These are phyloP conservation scores for Solidago caesia DNA, from an alignment of 129 eudicot genomes.

Conservation along the genomic window DNA sequence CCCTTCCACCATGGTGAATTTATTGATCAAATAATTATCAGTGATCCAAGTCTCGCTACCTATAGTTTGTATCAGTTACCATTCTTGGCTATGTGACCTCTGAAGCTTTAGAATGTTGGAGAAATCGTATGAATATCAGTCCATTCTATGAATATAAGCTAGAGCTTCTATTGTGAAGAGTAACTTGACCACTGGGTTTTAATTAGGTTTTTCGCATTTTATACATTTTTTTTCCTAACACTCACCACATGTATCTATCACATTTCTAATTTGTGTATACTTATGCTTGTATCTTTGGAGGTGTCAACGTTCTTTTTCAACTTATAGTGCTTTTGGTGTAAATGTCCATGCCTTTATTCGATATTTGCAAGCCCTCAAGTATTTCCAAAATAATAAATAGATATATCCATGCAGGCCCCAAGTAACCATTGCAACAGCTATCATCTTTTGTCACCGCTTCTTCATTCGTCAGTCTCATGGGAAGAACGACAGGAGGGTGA, in stretches of 20 bases:
- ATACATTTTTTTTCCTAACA: neutral
- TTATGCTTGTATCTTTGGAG: conserved; percentile 9
- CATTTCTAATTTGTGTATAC: conserved; percentile 2
- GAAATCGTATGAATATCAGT: neutral
- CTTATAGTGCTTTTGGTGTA: neutral
- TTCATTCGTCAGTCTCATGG: conserved; percentile 52
- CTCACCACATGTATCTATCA: neutral
- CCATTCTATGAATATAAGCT: neutral
- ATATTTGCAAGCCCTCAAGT: conserved; percentile 11
- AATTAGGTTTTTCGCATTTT: neutral
- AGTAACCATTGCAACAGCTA: conserved; percentile 57
- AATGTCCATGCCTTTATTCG: neutral
- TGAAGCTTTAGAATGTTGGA: conserved; percentile 7
- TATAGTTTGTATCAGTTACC: neutral
- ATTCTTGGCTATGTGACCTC: neutral
- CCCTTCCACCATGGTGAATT: neutral
- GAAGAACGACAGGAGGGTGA: conserved; percentile 56
- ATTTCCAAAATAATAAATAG: conserved; percentile 17
- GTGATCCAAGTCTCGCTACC: too few species aligned
- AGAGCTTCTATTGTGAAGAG: conserved; percentile 1
- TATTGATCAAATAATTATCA: neutral
- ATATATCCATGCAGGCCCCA: conserved; percentile 48
- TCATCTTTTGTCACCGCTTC: conserved; percentile 52
- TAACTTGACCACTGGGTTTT: neutral
- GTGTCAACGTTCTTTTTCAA: neutral